Conservation (phyloP, 495 filamentous ascomycete species). For the Venustampulla echinocandica region DNA sequence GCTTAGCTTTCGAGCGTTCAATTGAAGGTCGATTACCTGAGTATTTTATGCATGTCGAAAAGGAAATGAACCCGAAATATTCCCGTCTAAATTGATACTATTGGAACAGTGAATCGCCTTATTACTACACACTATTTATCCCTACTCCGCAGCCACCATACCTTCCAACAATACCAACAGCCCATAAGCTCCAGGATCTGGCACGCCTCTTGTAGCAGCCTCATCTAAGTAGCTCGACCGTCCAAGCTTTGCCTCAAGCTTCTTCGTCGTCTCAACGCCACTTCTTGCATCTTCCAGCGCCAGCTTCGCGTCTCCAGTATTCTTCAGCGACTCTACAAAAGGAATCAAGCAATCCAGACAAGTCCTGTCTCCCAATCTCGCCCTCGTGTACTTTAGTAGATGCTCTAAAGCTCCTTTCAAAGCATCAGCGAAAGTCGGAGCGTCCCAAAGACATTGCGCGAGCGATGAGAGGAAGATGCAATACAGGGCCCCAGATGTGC, state of each 20-base stretch:
- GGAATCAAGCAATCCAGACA: slow-evolving; percentile 56
- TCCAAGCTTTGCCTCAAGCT: slow-evolving; percentile 46
- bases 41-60: too few species aligned
- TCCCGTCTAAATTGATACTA: too few species aligned
- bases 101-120: too few species aligned
- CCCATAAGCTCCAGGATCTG: slow-evolving; percentile 19
- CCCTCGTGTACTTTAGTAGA: slow-evolving; percentile 14
- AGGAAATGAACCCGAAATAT: too few species aligned
- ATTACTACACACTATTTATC: too few species aligned
- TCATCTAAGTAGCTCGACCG: slow-evolving; percentile 52
- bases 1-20: too few species aligned
- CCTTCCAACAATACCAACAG: slow-evolving; percentile 16
- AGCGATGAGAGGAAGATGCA: slow-evolving; percentile 51
- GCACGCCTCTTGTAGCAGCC: slow-evolving; percentile 21
- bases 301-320: slow-evolving; percentile 33
- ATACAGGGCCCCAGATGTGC: slow-evolving; percentile 51
- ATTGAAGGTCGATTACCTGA: too few species aligned
- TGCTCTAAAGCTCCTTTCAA: slow-evolving; percentile 9
- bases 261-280: slow-evolving; percentile 46
- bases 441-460: slow-evolving; percentile 38
- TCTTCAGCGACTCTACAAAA: slow-evolving; percentile 42
- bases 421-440: slow-evolving; percentile 12
- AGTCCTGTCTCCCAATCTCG: slow-evolving; percentile 33
- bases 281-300: slow-evolving; percentile 43
- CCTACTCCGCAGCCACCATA: too few species aligned